Evolutionary conservation across 2,329 filamentous ascomycete genomes (phyloP).

Genomic region (Exophiala oligosperma): DNA sequence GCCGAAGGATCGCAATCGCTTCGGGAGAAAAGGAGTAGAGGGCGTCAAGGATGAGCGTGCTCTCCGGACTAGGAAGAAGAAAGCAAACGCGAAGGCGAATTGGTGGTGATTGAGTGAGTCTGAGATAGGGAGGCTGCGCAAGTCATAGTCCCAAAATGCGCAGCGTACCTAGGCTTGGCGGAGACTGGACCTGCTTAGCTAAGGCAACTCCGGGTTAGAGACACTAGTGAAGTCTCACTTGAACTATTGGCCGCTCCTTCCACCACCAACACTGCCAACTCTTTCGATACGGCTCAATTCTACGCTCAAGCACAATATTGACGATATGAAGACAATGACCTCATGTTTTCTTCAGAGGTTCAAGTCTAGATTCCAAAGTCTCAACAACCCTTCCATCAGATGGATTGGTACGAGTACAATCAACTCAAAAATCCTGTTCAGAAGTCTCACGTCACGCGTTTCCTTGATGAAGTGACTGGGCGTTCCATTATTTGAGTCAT

Average conservation of each 20-base stretch:
- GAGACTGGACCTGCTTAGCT: not conserved
- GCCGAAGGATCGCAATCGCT: constrained; percentile 8
- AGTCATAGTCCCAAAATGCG: constrained; percentile 8
- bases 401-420: too few species aligned
- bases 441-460: too few species aligned
- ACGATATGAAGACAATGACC: too few species aligned
- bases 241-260: not conserved
- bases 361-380: too few species aligned
- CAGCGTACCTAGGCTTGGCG: constrained; percentile 10
- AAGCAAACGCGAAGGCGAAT: constrained; percentile 17
- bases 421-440: too few species aligned
- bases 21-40: not conserved
- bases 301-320: not conserved
- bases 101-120: constrained; percentile 18
- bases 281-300: not conserved
- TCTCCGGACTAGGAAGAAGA: constrained; percentile 13
- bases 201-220: not conserved
- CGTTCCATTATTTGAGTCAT: too few species aligned
- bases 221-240: too few species aligned
- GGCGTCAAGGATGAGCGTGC: constrained; percentile 4
- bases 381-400: too few species aligned
- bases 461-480: too few species aligned
- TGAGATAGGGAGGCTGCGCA: constrained; percentile 23
- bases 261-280: not conserved
- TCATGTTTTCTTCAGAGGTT: too few species aligned